A percentile compares a stretch with the other conserved stretches of the same genome.
These are phyloP conservation scores for Aspergillus sergii DNA, from an alignment of 2,329 filamentous ascomycete species.

Conservation along the genomic window DNA sequence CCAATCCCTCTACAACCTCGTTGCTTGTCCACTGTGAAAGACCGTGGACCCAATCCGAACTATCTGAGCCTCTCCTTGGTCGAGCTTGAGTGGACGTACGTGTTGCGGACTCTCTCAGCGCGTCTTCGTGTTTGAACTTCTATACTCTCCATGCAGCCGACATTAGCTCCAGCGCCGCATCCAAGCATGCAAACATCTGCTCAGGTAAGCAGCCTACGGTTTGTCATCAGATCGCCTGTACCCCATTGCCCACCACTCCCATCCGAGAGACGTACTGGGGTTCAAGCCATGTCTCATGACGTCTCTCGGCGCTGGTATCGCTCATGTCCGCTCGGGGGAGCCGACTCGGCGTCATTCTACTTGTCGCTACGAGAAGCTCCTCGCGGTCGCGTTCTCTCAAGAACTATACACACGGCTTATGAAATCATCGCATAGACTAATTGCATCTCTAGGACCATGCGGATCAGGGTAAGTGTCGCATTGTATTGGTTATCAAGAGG, in stretches of 20 bases:
- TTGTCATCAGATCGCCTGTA: slow-evolving; percentile 40
- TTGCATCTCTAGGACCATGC: slow-evolving; percentile 41
- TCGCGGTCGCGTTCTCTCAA: slow-evolving; percentile 3
- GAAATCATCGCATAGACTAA: background rate
- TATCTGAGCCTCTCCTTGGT: slow-evolving; percentile 4
- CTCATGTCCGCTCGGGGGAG: background rate
- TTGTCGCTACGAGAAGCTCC: background rate
- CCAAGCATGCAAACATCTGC: slow-evolving; percentile 51
- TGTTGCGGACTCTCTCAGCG: slow-evolving; percentile 15
- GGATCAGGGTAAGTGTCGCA: slow-evolving; percentile 51
- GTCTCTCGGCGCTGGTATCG: background rate
- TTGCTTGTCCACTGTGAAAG: slow-evolving; percentile 13
- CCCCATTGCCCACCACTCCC: slow-evolving; percentile 9
- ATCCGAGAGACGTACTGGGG: background rate
- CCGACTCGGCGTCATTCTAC: background rate
- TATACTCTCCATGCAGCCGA: slow-evolving; percentile 45
- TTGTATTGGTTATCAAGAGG: slow-evolving; percentile 12
- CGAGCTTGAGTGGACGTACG: slow-evolving; percentile 19
- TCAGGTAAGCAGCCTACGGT: slow-evolving; percentile 56
- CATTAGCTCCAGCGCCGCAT: slow-evolving; percentile 53
- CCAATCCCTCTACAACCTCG: slow-evolving; percentile 23
- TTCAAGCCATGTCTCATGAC: background rate
- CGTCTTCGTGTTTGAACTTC: slow-evolving; percentile 19
- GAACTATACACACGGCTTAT: background rate
- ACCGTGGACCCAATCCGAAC: slow-evolving; percentile 6